A percentile compares a stretch with the other conserved stretches of the same genome.
Evolutionary conservation across 2,329 filamentous ascomycete species (phyloP).

Genomic region (Penicillium sp.): DNA sequence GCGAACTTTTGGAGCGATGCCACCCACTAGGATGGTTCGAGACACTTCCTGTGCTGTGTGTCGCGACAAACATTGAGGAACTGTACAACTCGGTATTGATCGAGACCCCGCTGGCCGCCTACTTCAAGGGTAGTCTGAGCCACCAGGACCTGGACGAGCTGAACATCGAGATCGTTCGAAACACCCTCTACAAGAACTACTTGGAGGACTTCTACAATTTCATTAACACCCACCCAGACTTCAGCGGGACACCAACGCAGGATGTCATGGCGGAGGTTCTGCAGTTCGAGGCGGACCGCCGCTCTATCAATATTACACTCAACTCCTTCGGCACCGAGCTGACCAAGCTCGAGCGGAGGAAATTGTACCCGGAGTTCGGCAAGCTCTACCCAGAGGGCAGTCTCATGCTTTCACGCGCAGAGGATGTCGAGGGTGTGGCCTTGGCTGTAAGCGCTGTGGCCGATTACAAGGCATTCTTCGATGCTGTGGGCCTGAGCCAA

Average conservation of each 20-base stretch:
- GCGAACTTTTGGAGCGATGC: constrained; percentile 90
- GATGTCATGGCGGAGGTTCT: constrained; percentile 95
- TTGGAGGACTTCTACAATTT: constrained; percentile 96
- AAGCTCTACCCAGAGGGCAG: constrained; percentile 91
- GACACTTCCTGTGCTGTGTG: constrained; percentile 95
- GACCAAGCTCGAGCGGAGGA: constrained; percentile 87
- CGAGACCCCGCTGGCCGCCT: constrained; percentile 90
- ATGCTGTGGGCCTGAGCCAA: constrained; percentile 77
- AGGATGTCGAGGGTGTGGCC: constrained; percentile 90
- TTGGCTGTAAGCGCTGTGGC: constrained; percentile 88
- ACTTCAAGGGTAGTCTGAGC: constrained; percentile 95
- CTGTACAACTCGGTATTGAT: constrained; percentile 97
- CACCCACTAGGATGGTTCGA: constrained; percentile 98
- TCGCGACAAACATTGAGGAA: constrained; percentile 97
- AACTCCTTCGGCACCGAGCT: constrained; percentile 98
- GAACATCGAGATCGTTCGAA: constrained; percentile 98
- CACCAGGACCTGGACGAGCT: constrained; percentile 97
- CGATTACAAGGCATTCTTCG: constrained; percentile 96
- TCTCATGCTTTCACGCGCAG: constrained; percentile 88
- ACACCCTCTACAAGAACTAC: constrained; percentile 99
- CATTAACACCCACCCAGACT: constrained; percentile 82
- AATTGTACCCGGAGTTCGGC: constrained; percentile 91
- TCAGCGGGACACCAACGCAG: constrained; percentile 81
- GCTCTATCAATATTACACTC: constrained; percentile 97
- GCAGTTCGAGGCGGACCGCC: constrained; percentile 92